Percentiles rank a stretch among this genome's conserved stretches.
Conservation (phyloP, 2,329 filamentous ascomycete species). For the Sporothrix inflata region DNA sequence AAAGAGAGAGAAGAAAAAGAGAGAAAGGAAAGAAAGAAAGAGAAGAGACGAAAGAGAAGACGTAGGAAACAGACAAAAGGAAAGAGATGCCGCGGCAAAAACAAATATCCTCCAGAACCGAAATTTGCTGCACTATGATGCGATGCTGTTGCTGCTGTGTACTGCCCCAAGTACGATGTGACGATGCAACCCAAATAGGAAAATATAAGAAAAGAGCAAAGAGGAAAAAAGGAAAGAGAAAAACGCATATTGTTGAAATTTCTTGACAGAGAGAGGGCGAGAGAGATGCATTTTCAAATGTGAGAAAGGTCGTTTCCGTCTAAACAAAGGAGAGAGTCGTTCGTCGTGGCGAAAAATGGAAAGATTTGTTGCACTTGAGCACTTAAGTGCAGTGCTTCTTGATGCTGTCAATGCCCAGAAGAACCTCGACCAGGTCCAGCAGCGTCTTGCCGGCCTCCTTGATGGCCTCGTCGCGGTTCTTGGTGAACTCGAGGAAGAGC, state of each 20-base stretch:
- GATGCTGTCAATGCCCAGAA: slow-evolving; percentile 20
- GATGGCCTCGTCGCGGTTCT: slow-evolving; percentile 25
- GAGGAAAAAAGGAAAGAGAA: neutral
- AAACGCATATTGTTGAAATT: neutral
- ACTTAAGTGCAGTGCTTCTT: slow-evolving; percentile 23
- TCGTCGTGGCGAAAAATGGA: neutral
- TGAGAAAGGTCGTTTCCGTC: slow-evolving; percentile 4
- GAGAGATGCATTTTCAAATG: slow-evolving; percentile 2
- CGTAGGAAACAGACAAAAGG: neutral
- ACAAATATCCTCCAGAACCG: slow-evolving; percentile 21
- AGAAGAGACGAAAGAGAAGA: neutral
- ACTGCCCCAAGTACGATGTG: neutral
- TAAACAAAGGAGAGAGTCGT: neutral
- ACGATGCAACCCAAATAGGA: neutral
- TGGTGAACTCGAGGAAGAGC: slow-evolving; percentile 24
- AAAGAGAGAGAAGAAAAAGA: neutral
- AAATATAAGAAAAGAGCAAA: neutral
- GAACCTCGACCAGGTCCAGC: slow-evolving; percentile 18
- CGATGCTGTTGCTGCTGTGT: slow-evolving; percentile 2
- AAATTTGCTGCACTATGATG: slow-evolving; percentile 6
- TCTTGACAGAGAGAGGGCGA: neutral
- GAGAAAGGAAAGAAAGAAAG: neutral
- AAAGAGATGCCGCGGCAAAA: neutral
- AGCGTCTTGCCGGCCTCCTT: slow-evolving; percentile 24
- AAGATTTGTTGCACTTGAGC: too few relatives aligned